These are phyloP conservation scores for Talaromyces sp. DNA, from an alignment of 2,329 filamentous ascomycete species.

Conservation along the genomic window DNA sequence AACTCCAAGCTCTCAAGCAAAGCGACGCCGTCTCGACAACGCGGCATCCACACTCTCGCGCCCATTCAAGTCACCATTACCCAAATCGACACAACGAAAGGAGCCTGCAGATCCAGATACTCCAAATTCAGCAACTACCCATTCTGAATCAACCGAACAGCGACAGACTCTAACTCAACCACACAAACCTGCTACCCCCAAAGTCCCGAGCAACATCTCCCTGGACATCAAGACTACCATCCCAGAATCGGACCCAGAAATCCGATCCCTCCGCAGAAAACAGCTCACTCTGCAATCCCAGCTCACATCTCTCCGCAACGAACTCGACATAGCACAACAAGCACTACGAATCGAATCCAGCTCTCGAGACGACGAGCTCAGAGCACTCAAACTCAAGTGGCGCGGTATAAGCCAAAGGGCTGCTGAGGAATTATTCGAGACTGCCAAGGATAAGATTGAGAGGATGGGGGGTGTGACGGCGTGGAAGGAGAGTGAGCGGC, in stretches of 20 bases:
- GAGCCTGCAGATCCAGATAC: not conserved
- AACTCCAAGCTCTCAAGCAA: conserved; percentile 24
- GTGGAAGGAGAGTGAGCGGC: conserved; percentile 51
- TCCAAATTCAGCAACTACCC: not conserved
- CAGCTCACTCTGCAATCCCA: conserved; percentile 32
- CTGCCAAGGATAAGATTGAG: conserved; percentile 58
- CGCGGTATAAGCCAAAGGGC: conserved; percentile 56
- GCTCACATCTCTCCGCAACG: conserved; percentile 30
- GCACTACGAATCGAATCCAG: conserved; percentile 50
- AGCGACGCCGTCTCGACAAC: conserved; percentile 61
- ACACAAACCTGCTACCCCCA: not conserved
- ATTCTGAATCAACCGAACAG: no score
- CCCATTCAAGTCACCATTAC: conserved; percentile 70
- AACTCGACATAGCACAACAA: conserved; percentile 53
- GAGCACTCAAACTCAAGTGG: conserved; percentile 59
- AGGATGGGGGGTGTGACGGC: conserved; percentile 61
- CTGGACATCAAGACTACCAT: not conserved
- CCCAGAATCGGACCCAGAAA: conserved; percentile 24
- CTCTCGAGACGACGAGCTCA: conserved; percentile 53
- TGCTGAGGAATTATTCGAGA: conserved; percentile 64
- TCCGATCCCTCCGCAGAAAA: conserved; percentile 35
- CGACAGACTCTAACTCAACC: not conserved
- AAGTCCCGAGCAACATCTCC: not conserved
- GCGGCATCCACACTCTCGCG: conserved; percentile 60
- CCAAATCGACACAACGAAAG: conserved; percentile 28